Base-by-base conservation (phyloP, 2,329 filamentous ascomycete genomes). In the Talaromyces sp. region DNA sequence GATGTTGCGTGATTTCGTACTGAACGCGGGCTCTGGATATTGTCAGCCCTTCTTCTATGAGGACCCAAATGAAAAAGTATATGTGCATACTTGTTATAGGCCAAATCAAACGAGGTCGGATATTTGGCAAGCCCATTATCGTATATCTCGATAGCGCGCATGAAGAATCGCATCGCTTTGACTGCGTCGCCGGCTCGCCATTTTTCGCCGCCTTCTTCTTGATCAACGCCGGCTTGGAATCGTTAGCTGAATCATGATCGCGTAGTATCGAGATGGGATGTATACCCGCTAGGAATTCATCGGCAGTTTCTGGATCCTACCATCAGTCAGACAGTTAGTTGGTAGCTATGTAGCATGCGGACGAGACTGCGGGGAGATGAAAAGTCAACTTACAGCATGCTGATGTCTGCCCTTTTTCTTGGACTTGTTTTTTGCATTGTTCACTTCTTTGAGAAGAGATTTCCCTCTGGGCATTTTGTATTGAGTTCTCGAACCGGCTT, bases 121-220 rank as follows among this genome's bases (percentile, higher is more conserved):
- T 85, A 86, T 64, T 80, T 84, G 56, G 77, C 76, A 35, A 91
- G 71, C 12, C 86, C 89, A 60, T 84, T 81, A 65, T 86, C 83
- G 69, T 91, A 92, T 50, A 82, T 80, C 58, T 88, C 83, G 59
- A 90, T 82, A 12, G 89, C 88, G 65, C 87, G 80, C 66, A 86
- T 80, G 70, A 81, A 81, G 68, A 82, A 82, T 54, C 86, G 79
- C 66, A 82, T 80, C 4, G 84, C 83, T 69, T 91, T 91, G 56
- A 80, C 83, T 21, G 86, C 82, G 72, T 92, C 88, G 23, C 88
- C 89, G 40, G 83, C 87, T 57, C 88, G 82, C 86, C 88, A 90
- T 81, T 92, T 92, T 65, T 88, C 87, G 6, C 87, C 88, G 5
- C 86, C 86, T 73, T 90, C 86, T 75, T 92, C 88, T 64, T 86